Evolutionary conservation across 2,329 filamentous ascomycete species (phyloP), one percentile per base, ranked within the genome.

Genomic region (Curvularia lunata): DNA sequence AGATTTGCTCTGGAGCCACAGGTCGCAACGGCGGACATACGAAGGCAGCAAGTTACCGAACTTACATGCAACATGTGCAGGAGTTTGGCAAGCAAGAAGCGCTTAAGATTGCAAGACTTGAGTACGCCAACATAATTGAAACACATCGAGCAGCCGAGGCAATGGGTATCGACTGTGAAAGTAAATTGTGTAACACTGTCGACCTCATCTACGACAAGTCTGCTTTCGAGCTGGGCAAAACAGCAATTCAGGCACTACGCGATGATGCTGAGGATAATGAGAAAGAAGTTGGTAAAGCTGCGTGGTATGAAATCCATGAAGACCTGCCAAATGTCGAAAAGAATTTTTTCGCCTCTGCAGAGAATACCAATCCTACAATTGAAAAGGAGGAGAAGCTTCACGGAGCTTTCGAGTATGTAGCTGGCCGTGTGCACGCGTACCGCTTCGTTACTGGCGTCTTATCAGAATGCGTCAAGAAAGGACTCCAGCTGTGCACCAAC

Each of bases 171-270:
- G 63, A 69, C 2, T 76, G 73, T 21, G 85, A 87, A 64, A 81
- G 79, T 48, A 66, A 74, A 37, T 68, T 79, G 9, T 82, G 84
- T 62, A 76, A 80, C 23, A 88, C 86, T 0, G 79, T 86, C 2
- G 86, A 88, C 68, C 75, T 87, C 2, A 76, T 87, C 30, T 87
- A 86, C 66, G 83, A 86, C 48, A 19, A 58, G 12, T 43, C 48
- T 12, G 69, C 70, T 0, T 77, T 75, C 50, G 63, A 72, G 32
- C 5, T 45, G 4, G 75, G 74, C 0, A 70, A 69, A 42, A 18
- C 40, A 13, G 67, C 72, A 0, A 71, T 76, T 37, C 49, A 68
- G 12, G 53, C 59, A 9, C 43, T 77, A 23, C 56, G 55, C 23
- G 54, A 34, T 0, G 71, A 73, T 61, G 64, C 64, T 1, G 59